These are phyloP conservation scores for Acer negundo DNA, from an alignment of 345 rosid species.

Conservation along the genomic window DNA sequence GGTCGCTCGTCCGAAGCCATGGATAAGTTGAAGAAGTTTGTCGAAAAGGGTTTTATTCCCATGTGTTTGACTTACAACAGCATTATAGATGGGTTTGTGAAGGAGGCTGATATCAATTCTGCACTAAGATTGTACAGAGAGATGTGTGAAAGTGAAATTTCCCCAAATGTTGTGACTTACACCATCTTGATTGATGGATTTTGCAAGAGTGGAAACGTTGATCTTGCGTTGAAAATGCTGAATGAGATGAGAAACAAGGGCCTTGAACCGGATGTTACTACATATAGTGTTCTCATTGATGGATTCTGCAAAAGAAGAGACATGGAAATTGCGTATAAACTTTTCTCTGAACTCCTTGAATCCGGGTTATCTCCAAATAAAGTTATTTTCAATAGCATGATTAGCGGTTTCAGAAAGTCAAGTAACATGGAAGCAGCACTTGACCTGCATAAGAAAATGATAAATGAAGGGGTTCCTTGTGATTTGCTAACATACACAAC, in stretches of 20 bases:
- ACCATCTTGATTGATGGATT: slow-evolving; percentile 68
- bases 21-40: slow-evolving; percentile 48
- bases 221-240: slow-evolving; percentile 51
- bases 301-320: slow-evolving; percentile 59
- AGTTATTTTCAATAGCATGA: slow-evolving; percentile 60
- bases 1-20: slow-evolving; percentile 61
- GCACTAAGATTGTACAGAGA: slow-evolving; percentile 52
- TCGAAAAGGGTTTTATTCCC: slow-evolving; percentile 46
- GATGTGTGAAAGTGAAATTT: slow-evolving; percentile 56
- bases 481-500: slow-evolving; percentile 67
- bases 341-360: slow-evolving; percentile 63
- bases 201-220: slow-evolving; percentile 46
- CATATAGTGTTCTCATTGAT: slow-evolving; percentile 61
- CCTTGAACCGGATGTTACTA: slow-evolving; percentile 50
- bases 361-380: slow-evolving; percentile 61
- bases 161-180: slow-evolving; percentile 65
- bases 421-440: slow-evolving; percentile 72
- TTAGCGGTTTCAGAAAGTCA: slow-evolving; percentile 59
- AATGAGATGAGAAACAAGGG: slow-evolving; percentile 60
- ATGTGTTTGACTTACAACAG: slow-evolving; percentile 57
- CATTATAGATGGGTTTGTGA: slow-evolving; percentile 66
- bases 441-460: slow-evolving; percentile 60
- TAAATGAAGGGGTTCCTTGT: slow-evolving; percentile 50
- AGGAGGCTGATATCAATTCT: slow-evolving; percentile 53
- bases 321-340: slow-evolving; percentile 52